A percentile compares a stretch with the other conserved stretches of the same genome.
Conservation (phyloP, 2,329 filamentous ascomycete genomes). For the Monosporascus ibericus region DNA sequence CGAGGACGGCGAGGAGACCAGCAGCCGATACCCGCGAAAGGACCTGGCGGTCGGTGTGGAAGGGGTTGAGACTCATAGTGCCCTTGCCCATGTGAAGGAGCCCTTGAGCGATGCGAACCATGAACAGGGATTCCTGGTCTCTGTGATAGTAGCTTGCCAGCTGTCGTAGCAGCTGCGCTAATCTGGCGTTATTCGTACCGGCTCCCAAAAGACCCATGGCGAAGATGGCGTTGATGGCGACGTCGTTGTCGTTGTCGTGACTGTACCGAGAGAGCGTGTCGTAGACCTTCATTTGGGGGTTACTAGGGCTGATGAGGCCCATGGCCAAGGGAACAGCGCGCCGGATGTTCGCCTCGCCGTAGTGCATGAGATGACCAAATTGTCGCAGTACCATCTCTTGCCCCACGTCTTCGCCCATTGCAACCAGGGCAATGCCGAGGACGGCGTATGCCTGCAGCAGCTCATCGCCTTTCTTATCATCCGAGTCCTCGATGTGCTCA, state of each 20-base stretch:
- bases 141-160: constrained; percentile 97
- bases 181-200: constrained; percentile 93
- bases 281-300: constrained; percentile 99
- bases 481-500: constrained; percentile 89
- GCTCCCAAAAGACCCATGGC: constrained; percentile 97
- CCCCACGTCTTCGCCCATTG: constrained; percentile 97
- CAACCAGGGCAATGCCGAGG: constrained; percentile 84
- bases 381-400: constrained; percentile 98
- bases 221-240: constrained; percentile 97
- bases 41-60: constrained; percentile 97
- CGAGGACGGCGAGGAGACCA: constrained; percentile 80
- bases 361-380: constrained; percentile 98
- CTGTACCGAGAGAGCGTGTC: constrained; percentile 96
- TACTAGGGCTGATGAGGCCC: constrained; percentile 93
- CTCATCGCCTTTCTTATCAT: constrained; percentile 93
- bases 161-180: constrained; percentile 90
- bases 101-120: constrained; percentile 98
- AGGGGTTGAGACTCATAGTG: constrained; percentile 92
- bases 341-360: constrained; percentile 93
- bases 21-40: constrained; percentile 86
- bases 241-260: constrained; percentile 97
- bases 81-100: constrained; percentile 99
- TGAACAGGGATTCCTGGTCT: constrained; percentile 93
- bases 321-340: constrained; percentile 94
- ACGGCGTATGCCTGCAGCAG: constrained; percentile 94